Base-by-base conservation (phyloP, 192 early-diverging fungal species). In the Spizellomyces sp. region DNA sequence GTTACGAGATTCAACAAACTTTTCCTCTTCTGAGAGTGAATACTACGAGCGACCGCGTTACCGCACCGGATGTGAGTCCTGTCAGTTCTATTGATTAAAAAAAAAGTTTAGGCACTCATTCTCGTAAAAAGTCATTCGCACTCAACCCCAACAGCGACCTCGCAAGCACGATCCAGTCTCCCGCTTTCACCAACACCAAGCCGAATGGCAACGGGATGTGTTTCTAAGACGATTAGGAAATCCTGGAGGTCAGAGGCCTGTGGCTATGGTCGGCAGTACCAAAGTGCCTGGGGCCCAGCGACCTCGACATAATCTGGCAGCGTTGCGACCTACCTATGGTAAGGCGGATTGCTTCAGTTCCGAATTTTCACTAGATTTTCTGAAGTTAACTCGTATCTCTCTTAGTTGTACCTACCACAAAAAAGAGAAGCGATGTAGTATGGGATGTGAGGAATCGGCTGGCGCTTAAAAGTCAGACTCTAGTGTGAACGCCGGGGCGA, bases 121-220 rank as follows among this genome's bases (percentile, higher is more conserved):
- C 27, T 36, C 3, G 27, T 36, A 36, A 36, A n/a, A 0, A 36
- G 27, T 36, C 3, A 36, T 36, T 36, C 27, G 27, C 27, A 3
- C 27, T 36, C 27, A 36, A 36, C 54, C 70, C 21, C 57, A 14
- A 5, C 60, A 27, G 15, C 58, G 64, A 27, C 70, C 50, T 21
- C 50, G 47, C 14, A 70, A 70, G 46, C 65, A 67, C 48, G 77
- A 79, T 42, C 77, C 77, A 8, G 77, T 79, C 45, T 12, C 77
- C 5, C 62, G 77, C 17, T 79, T 56, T 47, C 77, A 79, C 60
- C 70, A 73, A 50, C 77, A 75, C 45, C 60, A 66, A 52, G 45
- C 46, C 41, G 41, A 54, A 12, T 79, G 77, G 77, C 45, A 36
- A 9, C 59, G 64, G 15, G 68, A 79, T 58, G 69, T 48, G 19